Conservation (phyloP, 176 grass and related monocot species). For the Hordeum vulgare region MorexV3_pseudomolecules_assembly NC_058523.1:466485603-466486102, state of each 20-base stretch:
- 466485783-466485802: background rate
- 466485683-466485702: background rate
- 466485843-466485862: background rate
- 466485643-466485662: constrained; percentile 2
- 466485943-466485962: background rate
- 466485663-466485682: background rate
- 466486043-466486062: background rate
- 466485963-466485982: background rate
- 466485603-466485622: background rate
- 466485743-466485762: background rate
- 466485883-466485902: constrained; percentile 3
- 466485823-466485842: background rate
- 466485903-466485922: constrained; percentile 13
- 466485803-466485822: background rate
- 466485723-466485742: background rate
- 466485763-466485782: background rate
- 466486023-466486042: background rate
- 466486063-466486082: background rate
- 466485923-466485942: constrained; percentile 1
- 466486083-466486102: too few species aligned
- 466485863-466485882: background rate
- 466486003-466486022: background rate
- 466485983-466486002: background rate
- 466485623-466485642: constrained; percentile 9
- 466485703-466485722: background rate